A percentile compares a stretch with the other conserved stretches of the same genome.
These are phyloP conservation scores for Oryza australiensis DNA, from an alignment of 176 grass and related monocot genomes.

Conservation along the genomic window DNA sequence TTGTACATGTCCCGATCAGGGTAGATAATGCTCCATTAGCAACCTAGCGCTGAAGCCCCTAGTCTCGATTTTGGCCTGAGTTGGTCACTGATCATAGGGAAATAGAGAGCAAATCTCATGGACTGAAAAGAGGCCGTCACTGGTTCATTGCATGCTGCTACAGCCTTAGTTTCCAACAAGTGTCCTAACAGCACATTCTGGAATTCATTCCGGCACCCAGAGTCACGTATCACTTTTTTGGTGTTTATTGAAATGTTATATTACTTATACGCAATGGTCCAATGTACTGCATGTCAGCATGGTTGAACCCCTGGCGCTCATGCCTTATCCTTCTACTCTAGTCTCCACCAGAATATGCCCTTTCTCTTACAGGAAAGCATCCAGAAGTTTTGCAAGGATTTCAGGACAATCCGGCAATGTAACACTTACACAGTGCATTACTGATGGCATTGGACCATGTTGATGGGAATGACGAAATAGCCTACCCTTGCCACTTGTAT, in stretches of 20 bases:
- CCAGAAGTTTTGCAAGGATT: neutral
- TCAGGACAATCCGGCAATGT: neutral
- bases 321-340: constrained; percentile 15
- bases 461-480: constrained; percentile 13
- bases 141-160: too few species aligned
- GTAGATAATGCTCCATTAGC: too few species aligned
- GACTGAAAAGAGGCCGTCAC: neutral
- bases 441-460: neutral
- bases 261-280: neutral
- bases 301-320: neutral
- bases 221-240: too few species aligned
- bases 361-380: neutral
- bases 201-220: neutral
- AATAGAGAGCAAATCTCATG: neutral
- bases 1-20: neutral
- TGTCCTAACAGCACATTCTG: constrained; percentile 9
- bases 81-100: neutral
- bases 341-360: constrained; percentile 4
- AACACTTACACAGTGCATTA: constrained; percentile 1
- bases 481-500: constrained; percentile 13
- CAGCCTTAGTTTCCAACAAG: neutral
- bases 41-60: too few species aligned
- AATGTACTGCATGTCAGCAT: neutral
- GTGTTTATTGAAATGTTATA: neutral
- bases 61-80: neutral